These are phyloP conservation scores for Candida gigantensis DNA, from an alignment of 1,139 yeast genomes.

Conservation along the genomic window DNA sequence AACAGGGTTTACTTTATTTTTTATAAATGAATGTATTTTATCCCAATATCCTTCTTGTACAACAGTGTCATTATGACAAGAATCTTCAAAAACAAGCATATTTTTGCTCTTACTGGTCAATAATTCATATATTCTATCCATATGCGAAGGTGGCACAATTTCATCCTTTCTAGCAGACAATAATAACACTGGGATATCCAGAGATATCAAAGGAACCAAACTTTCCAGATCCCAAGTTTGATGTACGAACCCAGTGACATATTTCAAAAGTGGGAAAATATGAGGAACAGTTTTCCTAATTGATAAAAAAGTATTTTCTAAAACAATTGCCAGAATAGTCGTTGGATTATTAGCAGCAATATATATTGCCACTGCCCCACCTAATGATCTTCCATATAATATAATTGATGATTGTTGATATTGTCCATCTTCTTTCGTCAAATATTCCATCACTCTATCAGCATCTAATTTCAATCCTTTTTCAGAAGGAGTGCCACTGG, in stretches of 20 bases:
- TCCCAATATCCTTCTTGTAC: slow-evolving; percentile 77
- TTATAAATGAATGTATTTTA: slow-evolving; percentile 56
- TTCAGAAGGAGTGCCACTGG: slow-evolving; percentile 80
- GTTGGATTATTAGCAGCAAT: slow-evolving; percentile 61
- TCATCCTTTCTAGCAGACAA: slow-evolving; percentile 81
- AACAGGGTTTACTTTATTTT: slow-evolving; percentile 40
- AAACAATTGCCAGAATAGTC: slow-evolving; percentile 59
- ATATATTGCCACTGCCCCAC: slow-evolving; percentile 93
- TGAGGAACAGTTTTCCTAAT: slow-evolving; percentile 81
- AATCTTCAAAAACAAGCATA: slow-evolving; percentile 55
- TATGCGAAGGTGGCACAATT: slow-evolving; percentile 86
- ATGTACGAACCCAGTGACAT: slow-evolving; percentile 64
- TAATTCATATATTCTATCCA: slow-evolving; percentile 59
- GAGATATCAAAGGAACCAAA: slow-evolving; percentile 53
- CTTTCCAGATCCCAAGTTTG: slow-evolving; percentile 83
- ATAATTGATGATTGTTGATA: slow-evolving; percentile 57
- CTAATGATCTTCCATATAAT: slow-evolving; percentile 86
- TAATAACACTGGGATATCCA: slow-evolving; percentile 65
- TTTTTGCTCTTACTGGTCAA: slow-evolving; percentile 48
- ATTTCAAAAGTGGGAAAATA: slow-evolving; percentile 67
- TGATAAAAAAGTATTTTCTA: slow-evolving; percentile 86
- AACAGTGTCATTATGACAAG: slow-evolving; percentile 81
- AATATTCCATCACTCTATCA: slow-evolving; percentile 63
- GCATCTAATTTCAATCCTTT: slow-evolving; percentile 83
- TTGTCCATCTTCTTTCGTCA: slow-evolving; percentile 53